Percentiles rank a stretch among this genome's conserved stretches.
Conservation (phyloP, 2,329 filamentous ascomycete genomes). For the Colletotrichum zoysiae region DNA sequence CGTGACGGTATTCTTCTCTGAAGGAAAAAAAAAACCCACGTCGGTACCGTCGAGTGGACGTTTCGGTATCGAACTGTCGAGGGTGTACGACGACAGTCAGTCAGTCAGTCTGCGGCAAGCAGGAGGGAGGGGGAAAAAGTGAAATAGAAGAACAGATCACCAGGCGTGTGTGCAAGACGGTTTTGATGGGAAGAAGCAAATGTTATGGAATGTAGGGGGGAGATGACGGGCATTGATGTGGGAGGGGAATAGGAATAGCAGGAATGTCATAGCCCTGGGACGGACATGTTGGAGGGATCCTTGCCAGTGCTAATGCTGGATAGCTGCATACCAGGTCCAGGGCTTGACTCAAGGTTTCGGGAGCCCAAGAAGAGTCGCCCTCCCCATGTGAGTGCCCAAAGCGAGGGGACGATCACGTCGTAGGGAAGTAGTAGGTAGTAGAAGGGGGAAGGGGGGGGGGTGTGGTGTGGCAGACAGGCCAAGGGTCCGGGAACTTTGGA, state of each 20-base stretch:
- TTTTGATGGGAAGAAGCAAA: conserved; percentile 39
- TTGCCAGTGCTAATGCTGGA: conserved; percentile 40
- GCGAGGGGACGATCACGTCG: conserved; percentile 41
- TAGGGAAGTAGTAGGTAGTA: conserved; percentile 34
- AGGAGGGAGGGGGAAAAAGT: not conserved
- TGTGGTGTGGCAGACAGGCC: conserved; percentile 1
- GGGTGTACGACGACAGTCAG: conserved; percentile 27
- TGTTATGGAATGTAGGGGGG: conserved; percentile 42
- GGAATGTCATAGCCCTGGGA: conserved; percentile 43
- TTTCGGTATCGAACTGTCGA: conserved; percentile 30
- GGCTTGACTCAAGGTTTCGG: conserved; percentile 43
- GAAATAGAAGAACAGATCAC: conserved; percentile 16
- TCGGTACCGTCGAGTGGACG: conserved; percentile 30
- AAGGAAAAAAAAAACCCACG: conserved; percentile 12
- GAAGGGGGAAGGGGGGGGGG: conserved; percentile 25
- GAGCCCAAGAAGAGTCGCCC: conserved; percentile 35
- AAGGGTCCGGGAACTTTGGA: conserved; percentile 39
- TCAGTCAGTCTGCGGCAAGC: conserved; percentile 32
- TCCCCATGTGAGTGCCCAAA: conserved; percentile 41
- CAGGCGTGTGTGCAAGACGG: conserved; percentile 36
- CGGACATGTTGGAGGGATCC: conserved; percentile 40
- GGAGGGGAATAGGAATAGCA: conserved; percentile 38
- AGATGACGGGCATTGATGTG: conserved; percentile 41
- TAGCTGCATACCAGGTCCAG: conserved; percentile 43
- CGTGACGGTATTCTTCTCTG: conserved; percentile 15